Evolutionary conservation across 805 yeast genomes (phyloP), one percentile per base, ranked within the genome.

Genomic region (Yarrowia hollandica): DNA sequence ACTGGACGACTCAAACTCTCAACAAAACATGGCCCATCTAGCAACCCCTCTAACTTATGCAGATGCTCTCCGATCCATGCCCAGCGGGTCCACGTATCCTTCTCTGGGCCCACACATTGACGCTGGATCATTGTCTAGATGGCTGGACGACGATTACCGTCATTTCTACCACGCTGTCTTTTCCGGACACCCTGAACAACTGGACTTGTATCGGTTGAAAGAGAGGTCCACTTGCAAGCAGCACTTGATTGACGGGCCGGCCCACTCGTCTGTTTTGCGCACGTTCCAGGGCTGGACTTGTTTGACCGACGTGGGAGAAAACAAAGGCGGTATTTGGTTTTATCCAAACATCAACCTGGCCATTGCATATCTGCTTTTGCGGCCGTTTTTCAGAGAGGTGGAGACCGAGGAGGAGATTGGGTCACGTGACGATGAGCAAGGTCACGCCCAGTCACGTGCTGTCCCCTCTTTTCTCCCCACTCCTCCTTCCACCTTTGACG

Each of bases 271-370:
- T 4, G 52, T 44, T 8, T 9, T 44, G 5, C 16, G 52, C 4
- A 44, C 52, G 1, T 44, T 44, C 6, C 52, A 44, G n/a, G 52
- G 52, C 18, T 44, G 52, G 52, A 44, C 52, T 4, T 44, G 52
- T 19, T 10, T 44, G 26, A 44, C 52, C 14, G 35, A 18, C n/a
- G 52, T 44, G 18, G 52, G 52, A 6, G 25, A 28, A n/a, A 19
- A 44, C 2, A 28, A 30, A 30, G 52, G 52, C 7, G 52, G 52
- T 2, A 44, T 44, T 10, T 44, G 25, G 25, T 44, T 44, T 11
- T 44, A 44, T 11, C 52, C 52, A 1, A 14, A 35, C 9, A n/a
- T 30, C 12, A 18, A 28, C 4, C 5, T 44, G 25, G 25, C 52
- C 0, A n/a, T 30, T 10, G 6, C 14, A 8, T 44, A 44, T 5